phyloP scores from a whole-genome alignment of 139 green algal species.

The Haematococcus lacustris region DNA sequence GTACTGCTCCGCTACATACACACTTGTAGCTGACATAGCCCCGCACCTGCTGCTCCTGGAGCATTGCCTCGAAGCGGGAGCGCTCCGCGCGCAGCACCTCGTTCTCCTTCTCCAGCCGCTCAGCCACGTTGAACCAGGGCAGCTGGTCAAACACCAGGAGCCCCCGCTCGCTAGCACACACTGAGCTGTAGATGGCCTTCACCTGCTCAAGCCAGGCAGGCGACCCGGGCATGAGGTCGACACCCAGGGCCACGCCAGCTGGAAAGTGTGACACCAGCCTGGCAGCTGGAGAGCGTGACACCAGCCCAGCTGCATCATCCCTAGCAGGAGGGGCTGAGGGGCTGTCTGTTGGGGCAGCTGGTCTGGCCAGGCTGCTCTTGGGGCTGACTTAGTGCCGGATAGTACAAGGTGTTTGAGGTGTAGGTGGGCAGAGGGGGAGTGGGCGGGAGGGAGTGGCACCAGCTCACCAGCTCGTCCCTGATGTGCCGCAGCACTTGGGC shows the following conservation, averaged over 20 bases:
- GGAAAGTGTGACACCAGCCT: background rate
- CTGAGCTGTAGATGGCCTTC: slow-evolving; percentile 24
- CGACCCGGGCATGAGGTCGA: background rate
- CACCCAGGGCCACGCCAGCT: background rate
- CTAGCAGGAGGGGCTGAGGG: background rate
- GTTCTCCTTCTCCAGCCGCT: slow-evolving; percentile 43
- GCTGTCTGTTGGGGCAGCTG: too few relatives aligned
- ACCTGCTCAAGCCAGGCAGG: slow-evolving; percentile 9
- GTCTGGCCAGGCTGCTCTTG: too few relatives aligned
- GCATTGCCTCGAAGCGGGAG: slow-evolving; percentile 16
- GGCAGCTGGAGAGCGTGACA: background rate
- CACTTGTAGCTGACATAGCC: background rate
- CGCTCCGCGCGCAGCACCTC: slow-evolving; percentile 32
- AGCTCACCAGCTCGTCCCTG: slow-evolving; percentile 37
- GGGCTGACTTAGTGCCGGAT: too few relatives aligned
- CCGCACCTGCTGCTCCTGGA: slow-evolving; percentile 32
- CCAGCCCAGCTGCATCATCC: background rate
- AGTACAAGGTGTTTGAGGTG: too few relatives aligned
- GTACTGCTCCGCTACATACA: background rate
- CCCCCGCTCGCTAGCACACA: slow-evolving; percentile 26
- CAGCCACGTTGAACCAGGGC: slow-evolving; percentile 38
- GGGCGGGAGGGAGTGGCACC: too few relatives aligned
- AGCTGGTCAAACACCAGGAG: slow-evolving; percentile 42
- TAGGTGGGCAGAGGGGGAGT: too few relatives aligned
- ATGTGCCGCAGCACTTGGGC: slow-evolving; percentile 23